Base-by-base conservation (phyloP, 495 filamentous ascomycete species). In the Lineolata rhizophorae region DNA sequence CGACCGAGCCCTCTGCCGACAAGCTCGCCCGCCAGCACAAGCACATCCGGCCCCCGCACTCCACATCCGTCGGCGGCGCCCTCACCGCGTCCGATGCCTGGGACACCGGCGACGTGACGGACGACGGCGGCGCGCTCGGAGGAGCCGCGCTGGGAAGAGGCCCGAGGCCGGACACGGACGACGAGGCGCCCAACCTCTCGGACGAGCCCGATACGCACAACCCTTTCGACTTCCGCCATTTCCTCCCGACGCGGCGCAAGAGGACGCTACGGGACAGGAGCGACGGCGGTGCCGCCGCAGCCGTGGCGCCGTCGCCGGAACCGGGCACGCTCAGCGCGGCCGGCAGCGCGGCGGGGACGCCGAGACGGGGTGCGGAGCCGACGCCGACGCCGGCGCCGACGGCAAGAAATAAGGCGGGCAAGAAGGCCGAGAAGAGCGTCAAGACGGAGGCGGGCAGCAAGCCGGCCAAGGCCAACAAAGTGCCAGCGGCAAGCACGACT, bases 191-290 rank as follows among this genome's bases (percentile, higher is more conserved):
- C n/a, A 6, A 6, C 31, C 55, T 54, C 6, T 51, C 49, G 16
- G 34, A 27, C 2, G 39, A 35, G 4, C 54, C 64, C 1, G 64
- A 67, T 33, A 52, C 57, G 0, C 48, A 52, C 37, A 70, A 70
- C 32, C 65, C 65, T 11, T 70, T 62, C 34, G 64, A 70, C 43
- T 68, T 55, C 40, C 61, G 65, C 6, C 65, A 70, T 41, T 70
- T 69, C 40, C 57, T 68, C 22, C 51, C 47, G n/a, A n/a, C 18
- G 54, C 60, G 36, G 40, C 42, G 12, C 47, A 53, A 19, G 56
- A 60, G 40, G 41, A 50, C 26, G 39, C 32, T n/a, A n/a, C n/a
- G n/a, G n/a, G n/a, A 20, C n/a, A 42, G 29, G 60, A 54, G 14
- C 9, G 39, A 30, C 20, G 27, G 39, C 16, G 40, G 39, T 17